Evolutionary conservation across 2,329 filamentous ascomycete species (phyloP), one percentile per base, ranked within the genome.

Genomic region (Beauveria australis): DNA sequence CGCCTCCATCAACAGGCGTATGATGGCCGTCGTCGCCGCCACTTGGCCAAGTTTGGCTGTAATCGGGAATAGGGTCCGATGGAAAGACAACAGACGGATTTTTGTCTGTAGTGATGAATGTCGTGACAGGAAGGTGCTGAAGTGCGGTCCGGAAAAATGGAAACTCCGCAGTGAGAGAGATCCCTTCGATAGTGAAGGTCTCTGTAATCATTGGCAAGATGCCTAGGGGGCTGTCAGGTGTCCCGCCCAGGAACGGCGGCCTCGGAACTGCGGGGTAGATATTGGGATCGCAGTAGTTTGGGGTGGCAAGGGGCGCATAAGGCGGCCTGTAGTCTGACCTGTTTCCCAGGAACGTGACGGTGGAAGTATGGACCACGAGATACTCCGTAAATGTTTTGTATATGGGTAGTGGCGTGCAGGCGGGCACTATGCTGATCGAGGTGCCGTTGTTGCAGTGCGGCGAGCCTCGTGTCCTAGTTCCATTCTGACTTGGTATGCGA

Each of bases 41-140:
- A 19, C 10, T 49, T 12, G 51, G 19, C 61, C 61, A 63, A 3
- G 54, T 55, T 22, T 58, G 57, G 16, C 48, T 52, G 26, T 53
- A 62, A 37, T 26, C 30, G 8, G 57, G 24, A 67, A 65, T 69
- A 5, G 67, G 62, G 18, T 75, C 69, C 2, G 74, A 71, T 1
- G 76, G 67, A 62, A 73, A 72, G 3, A 81, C 74, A 18, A 82
- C 78, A 9, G 77, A 75, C 0, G 81, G 81, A 60, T 83, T 83
- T 67, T 82, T 83, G 66, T 82, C 80, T 3, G 80, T 82, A 2
- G 79, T 82, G 55, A 79, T 67, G 52, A 81, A 77, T 3, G 76
- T 79, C 52, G 79, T 65, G 6, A 75, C 76, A 28, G 66, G 58
- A 28, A 53, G 16, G 12, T 30, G 58, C 16, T 16, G 48, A 19